Percentiles rank a stretch among this genome's conserved stretches.
Conservation (phyloP, 2,329 filamentous ascomycete species). For the Botrytis fragariae region DNA sequence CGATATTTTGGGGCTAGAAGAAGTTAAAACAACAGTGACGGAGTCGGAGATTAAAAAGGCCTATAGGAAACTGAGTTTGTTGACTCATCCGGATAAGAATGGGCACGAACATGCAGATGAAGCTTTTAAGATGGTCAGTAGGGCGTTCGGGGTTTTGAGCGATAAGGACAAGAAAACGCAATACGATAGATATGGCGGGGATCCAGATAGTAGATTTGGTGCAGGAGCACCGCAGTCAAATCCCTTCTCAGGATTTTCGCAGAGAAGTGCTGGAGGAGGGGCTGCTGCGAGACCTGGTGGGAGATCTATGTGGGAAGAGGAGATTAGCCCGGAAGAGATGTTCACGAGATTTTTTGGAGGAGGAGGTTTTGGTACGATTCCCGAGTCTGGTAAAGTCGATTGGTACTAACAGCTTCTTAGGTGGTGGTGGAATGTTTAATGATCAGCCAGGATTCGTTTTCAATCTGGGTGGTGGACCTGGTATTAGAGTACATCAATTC, state of each 20-base stretch:
- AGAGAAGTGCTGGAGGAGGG: conserved; percentile 38
- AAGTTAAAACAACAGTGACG: conserved; percentile 60
- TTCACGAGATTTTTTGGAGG: conserved; percentile 96
- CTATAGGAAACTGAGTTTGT: conserved; percentile 87
- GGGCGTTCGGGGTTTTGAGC: conserved; percentile 88
- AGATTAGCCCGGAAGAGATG: conserved; percentile 94
- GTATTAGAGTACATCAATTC: conserved; percentile 93
- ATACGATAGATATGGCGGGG: conserved; percentile 85
- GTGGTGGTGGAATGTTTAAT: conserved; percentile 59
- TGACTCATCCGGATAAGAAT: conserved; percentile 99
- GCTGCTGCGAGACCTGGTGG: conserved; percentile 46
- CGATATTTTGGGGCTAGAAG: conserved; percentile 80
- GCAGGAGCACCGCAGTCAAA: conserved; percentile 49
- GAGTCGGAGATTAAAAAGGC: conserved; percentile 96
- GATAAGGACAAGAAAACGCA: conserved; percentile 90
- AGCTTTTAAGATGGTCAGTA: conserved; percentile 96
- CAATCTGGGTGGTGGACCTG: conserved; percentile 88
- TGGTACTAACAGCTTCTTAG: conserved; percentile 22
- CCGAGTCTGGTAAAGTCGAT: neutral
- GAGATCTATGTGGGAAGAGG: conserved; percentile 73
- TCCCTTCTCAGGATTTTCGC: conserved; percentile 63
- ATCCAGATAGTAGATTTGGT: conserved; percentile 85
- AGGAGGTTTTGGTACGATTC: conserved; percentile 49
- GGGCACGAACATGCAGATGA: conserved; percentile 93
- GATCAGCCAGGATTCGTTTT: conserved; percentile 88